Base-by-base conservation (phyloP, 805 yeast species). In the Metschnikowia picachoensis region DNA sequence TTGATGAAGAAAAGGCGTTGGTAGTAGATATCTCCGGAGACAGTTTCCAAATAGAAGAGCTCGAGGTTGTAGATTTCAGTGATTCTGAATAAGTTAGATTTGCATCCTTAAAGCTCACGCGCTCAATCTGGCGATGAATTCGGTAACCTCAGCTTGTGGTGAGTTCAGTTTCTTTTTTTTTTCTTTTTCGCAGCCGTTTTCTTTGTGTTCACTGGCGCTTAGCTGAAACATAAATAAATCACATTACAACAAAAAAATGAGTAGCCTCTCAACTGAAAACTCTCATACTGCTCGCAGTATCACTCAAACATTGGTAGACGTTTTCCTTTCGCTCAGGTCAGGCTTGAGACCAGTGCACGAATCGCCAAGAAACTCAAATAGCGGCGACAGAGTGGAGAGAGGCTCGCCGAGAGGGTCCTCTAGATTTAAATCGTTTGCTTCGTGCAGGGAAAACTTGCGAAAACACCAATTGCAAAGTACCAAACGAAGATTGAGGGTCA, bases 301-400 rank as follows among this genome's bases (percentile, higher is more conserved):
- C 25, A 35, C 48, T 3, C 38, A 36, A 25, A 33, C 41, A 12
- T 27, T 44, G 5, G 33, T 39, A n/a, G 44, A 39, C 8, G 32
- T 44, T 28, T 39, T 35, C 6, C 37, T 25, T 15, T 35, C 48
- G 9, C 34, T 44, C 12, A 44, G 35, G 31, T 35, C 41, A 7
- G 48, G 48, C 34, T 35, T 39, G 34, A 44, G 15, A 27, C 35
- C 48, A 9, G 41, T 44, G 3, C 30, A 8, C 12, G 44, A 33
- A 11, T 36, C 48, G 7, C 44, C 48, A 13, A n/a, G 16, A n/a
- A 35, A 31, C 10, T 27, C 28, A 15, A 30, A 30, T 14, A 13
- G 35, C 31, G 35, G 40, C 17, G 16, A 36, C 40, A 12, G 28
- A 9, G 8, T 13, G 8, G 33, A 35, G 7, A 29, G 16, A 13